Percentiles rank a stretch among this genome's conserved stretches.
Evolutionary conservation across 805 yeast species (phyloP).

Genomic region (Wickerhamomyces subpelliculosus): DNA sequence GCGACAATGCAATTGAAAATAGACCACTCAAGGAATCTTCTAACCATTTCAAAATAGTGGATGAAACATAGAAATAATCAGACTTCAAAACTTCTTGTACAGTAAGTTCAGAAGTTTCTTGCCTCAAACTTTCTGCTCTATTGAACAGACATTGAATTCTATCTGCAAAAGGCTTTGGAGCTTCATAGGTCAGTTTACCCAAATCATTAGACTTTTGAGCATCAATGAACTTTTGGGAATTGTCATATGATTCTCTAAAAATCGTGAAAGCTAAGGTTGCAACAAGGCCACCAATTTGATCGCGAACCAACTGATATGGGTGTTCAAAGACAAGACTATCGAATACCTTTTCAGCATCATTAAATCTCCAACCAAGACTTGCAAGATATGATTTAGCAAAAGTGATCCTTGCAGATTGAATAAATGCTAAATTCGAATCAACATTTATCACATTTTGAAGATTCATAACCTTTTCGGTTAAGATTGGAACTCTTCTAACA

Average conservation of each 20-base stretch:
- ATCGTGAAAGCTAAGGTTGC: constrained; percentile 29
- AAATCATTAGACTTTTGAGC: constrained; percentile 29
- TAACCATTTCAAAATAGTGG: constrained; percentile 60
- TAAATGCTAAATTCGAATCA: constrained; percentile 55
- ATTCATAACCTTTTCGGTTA: constrained; percentile 37
- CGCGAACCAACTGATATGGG: constrained; percentile 68
- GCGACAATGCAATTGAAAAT: constrained; percentile 44
- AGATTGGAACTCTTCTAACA: constrained; percentile 53
- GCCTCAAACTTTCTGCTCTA: constrained; percentile 35
- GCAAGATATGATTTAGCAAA: constrained; percentile 46
- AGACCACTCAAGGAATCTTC: constrained; percentile 47
- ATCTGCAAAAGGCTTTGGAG: constrained; percentile 26
- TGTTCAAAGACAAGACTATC: constrained; percentile 43
- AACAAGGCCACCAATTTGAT: constrained; percentile 55
- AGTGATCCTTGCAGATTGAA: constrained; percentile 52
- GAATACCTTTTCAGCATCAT: constrained; percentile 38
- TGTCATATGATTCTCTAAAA: constrained; percentile 34
- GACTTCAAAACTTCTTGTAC: constrained; percentile 56
- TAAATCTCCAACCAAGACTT: constrained; percentile 48
- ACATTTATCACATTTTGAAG: constrained; percentile 35
- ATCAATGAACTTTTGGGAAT: constrained; percentile 32
- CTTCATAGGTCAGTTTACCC: constrained; percentile 25
- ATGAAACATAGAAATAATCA: constrained; percentile 53
- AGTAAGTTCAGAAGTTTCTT: constrained; percentile 24
- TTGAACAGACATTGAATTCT: constrained; percentile 38